These are phyloP conservation scores for Colletotrichum siamense DNA, from an alignment of 2,329 filamentous ascomycete genomes.

Conservation along the genomic window DNA sequence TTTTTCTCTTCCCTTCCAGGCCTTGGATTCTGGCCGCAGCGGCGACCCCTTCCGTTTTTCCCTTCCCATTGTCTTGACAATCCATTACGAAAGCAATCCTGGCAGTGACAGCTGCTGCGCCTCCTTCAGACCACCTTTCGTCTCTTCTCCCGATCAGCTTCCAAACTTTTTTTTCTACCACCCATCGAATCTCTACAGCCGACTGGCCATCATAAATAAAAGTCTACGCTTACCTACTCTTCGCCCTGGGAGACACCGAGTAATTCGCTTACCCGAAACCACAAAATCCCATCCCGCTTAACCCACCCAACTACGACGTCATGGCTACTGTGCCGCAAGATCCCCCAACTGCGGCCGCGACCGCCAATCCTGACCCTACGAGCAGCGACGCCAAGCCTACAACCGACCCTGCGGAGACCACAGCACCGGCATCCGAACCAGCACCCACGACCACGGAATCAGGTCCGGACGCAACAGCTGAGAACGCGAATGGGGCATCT, in stretches of 20 bases:
- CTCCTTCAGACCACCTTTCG: neutral
- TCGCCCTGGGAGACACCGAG: neutral
- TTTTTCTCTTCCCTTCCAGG: neutral
- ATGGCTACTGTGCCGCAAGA: constrained; percentile 18
- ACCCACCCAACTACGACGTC: constrained; percentile 10
- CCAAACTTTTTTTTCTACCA: neutral
- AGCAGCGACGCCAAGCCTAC: constrained; percentile 8
- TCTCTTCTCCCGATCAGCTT: neutral
- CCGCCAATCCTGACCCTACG: neutral
- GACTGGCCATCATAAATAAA: neutral
- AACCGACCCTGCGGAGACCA: neutral
- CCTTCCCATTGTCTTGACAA: neutral
- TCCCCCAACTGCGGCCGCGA: neutral
- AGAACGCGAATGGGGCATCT: neutral
- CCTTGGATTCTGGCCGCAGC: neutral
- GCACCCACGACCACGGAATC: neutral
- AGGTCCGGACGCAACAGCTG: neutral
- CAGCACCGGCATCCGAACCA: neutral
- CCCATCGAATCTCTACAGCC: neutral
- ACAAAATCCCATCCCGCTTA: neutral
- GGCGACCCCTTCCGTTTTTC: neutral
- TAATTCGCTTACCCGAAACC: neutral
- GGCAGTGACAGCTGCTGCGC: constrained; percentile 18
- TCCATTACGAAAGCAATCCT: constrained; percentile 2
- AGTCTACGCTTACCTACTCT: neutral